Conservation (phyloP, 2,329 filamentous ascomycete genomes). For the Diaporthe sp. region DNA sequence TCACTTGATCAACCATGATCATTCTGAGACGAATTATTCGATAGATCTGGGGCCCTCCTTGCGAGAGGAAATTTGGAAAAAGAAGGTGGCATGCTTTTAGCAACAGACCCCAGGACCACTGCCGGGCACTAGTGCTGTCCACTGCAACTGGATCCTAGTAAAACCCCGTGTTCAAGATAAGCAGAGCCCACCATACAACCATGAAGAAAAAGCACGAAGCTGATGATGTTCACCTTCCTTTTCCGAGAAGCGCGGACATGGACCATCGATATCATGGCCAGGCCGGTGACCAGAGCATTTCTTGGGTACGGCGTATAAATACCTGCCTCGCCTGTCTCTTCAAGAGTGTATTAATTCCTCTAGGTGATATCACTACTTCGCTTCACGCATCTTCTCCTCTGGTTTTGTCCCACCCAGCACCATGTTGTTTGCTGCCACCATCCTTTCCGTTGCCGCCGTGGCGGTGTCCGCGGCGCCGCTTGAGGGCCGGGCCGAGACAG, state of each 20-base stretch:
- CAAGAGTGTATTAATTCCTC: fast-evolving
- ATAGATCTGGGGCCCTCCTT: neutral
- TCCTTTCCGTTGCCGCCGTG: slow-evolving; percentile 41
- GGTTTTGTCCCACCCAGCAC: neutral
- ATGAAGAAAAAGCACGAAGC: slow-evolving; percentile 13
- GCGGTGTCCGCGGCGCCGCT: slow-evolving; percentile 47
- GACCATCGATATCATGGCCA: neutral
- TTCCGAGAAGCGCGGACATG: slow-evolving; percentile 14
- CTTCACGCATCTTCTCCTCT: neutral
- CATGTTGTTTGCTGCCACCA: slow-evolving; percentile 26
- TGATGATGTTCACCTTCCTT: slow-evolving; percentile 26
- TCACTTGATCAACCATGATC: neutral
- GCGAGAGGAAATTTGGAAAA: neutral
- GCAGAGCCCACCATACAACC: slow-evolving; percentile 4
- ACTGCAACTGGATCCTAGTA: slow-evolving; percentile 9
- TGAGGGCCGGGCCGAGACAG: slow-evolving; percentile 43
- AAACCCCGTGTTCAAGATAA: slow-evolving; percentile 16
- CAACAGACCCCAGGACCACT: slow-evolving; percentile 3
- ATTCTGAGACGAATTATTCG: neutral
- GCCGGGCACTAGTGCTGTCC: slow-evolving; percentile 13
- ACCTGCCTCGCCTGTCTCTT: neutral
- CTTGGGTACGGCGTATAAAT: slow-evolving; percentile 1
- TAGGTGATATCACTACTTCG: neutral
- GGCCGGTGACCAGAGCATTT: neutral
- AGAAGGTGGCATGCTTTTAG: slow-evolving; percentile 32